Conservation (phyloP, 164 flowering plant species). For the Umbilicus rupestris region DNA sequence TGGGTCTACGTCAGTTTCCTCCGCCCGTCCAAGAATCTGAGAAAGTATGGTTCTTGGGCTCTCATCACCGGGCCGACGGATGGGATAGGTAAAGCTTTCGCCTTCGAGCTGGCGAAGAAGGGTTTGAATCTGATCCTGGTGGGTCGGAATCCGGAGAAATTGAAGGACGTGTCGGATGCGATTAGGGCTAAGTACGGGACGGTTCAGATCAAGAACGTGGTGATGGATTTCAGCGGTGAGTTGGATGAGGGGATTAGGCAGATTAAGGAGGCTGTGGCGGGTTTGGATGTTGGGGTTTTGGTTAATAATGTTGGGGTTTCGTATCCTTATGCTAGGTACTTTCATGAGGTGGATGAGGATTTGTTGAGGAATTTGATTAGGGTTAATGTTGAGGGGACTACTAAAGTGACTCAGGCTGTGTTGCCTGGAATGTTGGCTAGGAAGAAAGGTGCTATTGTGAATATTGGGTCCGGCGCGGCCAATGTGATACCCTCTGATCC, state of each 20-base stretch:
- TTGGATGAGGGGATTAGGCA: constrained; percentile 17
- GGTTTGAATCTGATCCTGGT: constrained; percentile 45
- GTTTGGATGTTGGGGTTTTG: constrained; percentile 47
- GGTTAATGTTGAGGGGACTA: constrained; percentile 39
- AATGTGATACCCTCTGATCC: constrained; percentile 36
- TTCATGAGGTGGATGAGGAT: constrained; percentile 41
- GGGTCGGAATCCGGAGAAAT: constrained; percentile 34
- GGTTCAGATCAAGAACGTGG: constrained; percentile 18
- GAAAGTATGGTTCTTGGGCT: constrained; percentile 17
- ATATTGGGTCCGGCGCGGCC: constrained; percentile 48
- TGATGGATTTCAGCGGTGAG: constrained; percentile 22
- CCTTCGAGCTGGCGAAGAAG: constrained; percentile 33
- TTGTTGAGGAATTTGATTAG: constrained; percentile 24
- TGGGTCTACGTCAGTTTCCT: constrained; percentile 14
- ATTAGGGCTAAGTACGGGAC: constrained; percentile 15
- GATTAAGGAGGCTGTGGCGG: constrained; percentile 22
- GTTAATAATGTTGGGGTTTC: constrained; percentile 44
- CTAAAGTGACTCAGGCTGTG: constrained; percentile 39
- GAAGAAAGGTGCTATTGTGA: constrained; percentile 50
- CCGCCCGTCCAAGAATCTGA: constrained; percentile 16
- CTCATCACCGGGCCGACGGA: constrained; percentile 29
- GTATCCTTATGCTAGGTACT: constrained; percentile 28
- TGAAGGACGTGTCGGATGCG: constrained; percentile 15
- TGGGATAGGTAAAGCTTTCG: constrained; percentile 53
- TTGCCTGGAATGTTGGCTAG: constrained; percentile 40